Base-by-base conservation (phyloP, 108 stramenopile genomes). In the Pseudonitzschia pungens region DNA sequence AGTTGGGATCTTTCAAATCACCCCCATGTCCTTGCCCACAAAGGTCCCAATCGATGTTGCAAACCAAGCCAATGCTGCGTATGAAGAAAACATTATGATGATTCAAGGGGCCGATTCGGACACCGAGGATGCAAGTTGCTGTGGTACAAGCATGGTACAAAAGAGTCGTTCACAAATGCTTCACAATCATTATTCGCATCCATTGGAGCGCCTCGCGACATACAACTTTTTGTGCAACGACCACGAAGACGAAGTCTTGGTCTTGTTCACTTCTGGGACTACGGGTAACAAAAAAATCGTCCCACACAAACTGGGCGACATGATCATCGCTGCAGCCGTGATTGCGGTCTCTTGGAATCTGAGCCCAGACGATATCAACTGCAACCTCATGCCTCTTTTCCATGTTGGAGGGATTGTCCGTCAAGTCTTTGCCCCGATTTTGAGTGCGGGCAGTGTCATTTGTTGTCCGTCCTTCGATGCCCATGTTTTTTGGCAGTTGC, bases 371-470 rank as follows among this genome's bases (percentile, higher is more conserved):
- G 92, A 92, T 70, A 72, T 89, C 66, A 86, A 83, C 43, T 74
- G 83, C 68, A 92, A 92, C 74, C 68, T 89, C 18, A 92, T 92
- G 92, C 92, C 92, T 8, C 75, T 92, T 9, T 89, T 86, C 59
- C 92, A 92, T 58, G 81, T 91, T 31, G 81, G 81, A 41, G 81
- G 81, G 18, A 82, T 82, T 74, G 69, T 82, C 12, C 72, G 81
- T 22, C 82, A 89, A 43, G 79, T 89, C 24, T 84, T 86, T 65
- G 65, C 72, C 12, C 88, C 88, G 12, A 77, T 86, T 14, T 65
- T 86, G 33, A 81, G 79, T 41, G 88, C 81, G 9, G 88, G 88
- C 11, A 74, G 74, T 69, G 85, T 89, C 57, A 79, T 89, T 56
- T 82, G 80, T 58, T 86, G 89, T 72, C 81, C 84, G n/a, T 48